phyloP scores from a whole-genome alignment of 2,329 filamentous ascomycete species.

The Fusarium acutatum region DNA sequence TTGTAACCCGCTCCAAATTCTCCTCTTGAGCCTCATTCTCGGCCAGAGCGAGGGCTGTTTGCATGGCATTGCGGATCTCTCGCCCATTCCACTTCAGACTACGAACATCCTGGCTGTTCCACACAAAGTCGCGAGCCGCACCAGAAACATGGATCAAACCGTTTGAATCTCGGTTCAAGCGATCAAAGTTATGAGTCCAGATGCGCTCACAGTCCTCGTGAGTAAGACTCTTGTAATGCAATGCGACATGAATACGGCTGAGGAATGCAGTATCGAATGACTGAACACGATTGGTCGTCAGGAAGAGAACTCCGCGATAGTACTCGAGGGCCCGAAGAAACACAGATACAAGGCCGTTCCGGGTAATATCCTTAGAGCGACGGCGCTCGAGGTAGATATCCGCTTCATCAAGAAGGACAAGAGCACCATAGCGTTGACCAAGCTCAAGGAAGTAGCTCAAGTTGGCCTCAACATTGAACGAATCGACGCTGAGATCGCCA shows the following conservation, averaged over 20 bases:
- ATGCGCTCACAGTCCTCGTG: slow-evolving; percentile 55
- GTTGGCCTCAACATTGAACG: slow-evolving; percentile 51
- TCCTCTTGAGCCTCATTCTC: slow-evolving; percentile 52
- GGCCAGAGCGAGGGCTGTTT: slow-evolving; percentile 55
- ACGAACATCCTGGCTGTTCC: slow-evolving; percentile 48
- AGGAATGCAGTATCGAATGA: slow-evolving; percentile 59
- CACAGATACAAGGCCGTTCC: slow-evolving; percentile 59
- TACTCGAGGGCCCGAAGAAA: slow-evolving; percentile 62
- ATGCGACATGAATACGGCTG: slow-evolving; percentile 58
- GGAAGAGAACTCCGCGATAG: slow-evolving; percentile 59
- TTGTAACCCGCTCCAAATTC: slow-evolving; percentile 41
- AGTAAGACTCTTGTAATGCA: slow-evolving; percentile 55
- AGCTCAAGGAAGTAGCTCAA: slow-evolving; percentile 59
- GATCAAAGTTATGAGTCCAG: slow-evolving; percentile 57
- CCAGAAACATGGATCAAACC: slow-evolving; percentile 49
- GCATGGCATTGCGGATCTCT: slow-evolving; percentile 55
- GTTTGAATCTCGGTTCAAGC: slow-evolving; percentile 52
- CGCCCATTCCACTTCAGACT: slow-evolving; percentile 53
- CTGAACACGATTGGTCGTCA: slow-evolving; percentile 60
- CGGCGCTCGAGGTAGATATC: slow-evolving; percentile 68
- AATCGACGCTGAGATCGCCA: slow-evolving; percentile 56
- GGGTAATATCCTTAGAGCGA: slow-evolving; percentile 51
- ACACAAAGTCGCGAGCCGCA: slow-evolving; percentile 52
- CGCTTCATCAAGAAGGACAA: slow-evolving; percentile 67
- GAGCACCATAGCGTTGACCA: slow-evolving; percentile 58